phyloP scores from a whole-genome alignment of 805 yeast species.

The Myxozyma nipponensis region DNA sequence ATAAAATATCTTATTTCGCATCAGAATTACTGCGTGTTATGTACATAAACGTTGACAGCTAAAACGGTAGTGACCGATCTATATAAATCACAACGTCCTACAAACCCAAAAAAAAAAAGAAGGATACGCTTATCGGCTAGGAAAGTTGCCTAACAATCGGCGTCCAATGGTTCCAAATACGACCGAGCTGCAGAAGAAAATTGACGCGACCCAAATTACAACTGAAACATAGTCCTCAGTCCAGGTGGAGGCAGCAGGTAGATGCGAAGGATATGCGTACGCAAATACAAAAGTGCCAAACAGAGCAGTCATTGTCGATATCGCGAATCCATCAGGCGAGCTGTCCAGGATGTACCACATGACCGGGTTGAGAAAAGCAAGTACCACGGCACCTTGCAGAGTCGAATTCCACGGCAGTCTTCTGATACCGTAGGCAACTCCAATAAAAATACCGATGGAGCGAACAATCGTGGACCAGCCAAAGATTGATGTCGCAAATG shows the following conservation, averaged over 20 bases:
- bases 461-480: constrained; percentile 40
- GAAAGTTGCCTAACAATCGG: constrained; percentile 28
- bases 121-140: background rate
- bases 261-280: constrained; percentile 25
- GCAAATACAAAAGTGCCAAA: constrained; percentile 35
- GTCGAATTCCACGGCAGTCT: constrained; percentile 39
- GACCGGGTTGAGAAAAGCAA: constrained; percentile 40
- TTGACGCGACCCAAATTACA: constrained; percentile 33
- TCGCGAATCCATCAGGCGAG: constrained; percentile 38
- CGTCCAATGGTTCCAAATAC: constrained; percentile 42
- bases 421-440: constrained; percentile 40
- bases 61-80: no score
- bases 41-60: no score
- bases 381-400: constrained; percentile 37
- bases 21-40: no score
- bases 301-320: constrained; percentile 35
- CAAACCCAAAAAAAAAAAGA: background rate
- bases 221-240: constrained; percentile 32
- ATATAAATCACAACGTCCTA: no score
- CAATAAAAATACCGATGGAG: constrained; percentile 40
- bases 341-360: constrained; percentile 41
- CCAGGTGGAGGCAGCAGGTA: constrained; percentile 25
- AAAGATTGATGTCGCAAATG: constrained; percentile 24
- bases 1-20: no score
- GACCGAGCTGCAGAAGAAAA: constrained; percentile 37